Percentiles rank a stretch among this genome's conserved stretches.
Evolutionary conservation across 345 rosid genomes (phyloP).

Genomic region (Erodium maritimum): DNA sequence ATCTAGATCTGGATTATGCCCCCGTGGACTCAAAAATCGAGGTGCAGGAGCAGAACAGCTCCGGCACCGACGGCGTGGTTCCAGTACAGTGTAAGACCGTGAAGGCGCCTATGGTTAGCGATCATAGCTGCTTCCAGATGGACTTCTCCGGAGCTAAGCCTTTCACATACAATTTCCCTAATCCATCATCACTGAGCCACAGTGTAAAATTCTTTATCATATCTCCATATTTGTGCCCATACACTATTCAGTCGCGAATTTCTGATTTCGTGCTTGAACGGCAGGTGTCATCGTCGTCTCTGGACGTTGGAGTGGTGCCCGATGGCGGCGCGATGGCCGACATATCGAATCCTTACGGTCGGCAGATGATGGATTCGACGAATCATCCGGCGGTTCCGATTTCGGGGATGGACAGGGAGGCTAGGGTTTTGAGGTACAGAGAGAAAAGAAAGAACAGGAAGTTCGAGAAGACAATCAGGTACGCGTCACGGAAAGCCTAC

Average conservation of each 20-base stretch:
- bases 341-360: conserved; percentile 41
- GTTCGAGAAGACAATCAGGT: conserved; percentile 94
- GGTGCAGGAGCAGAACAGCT: conserved; percentile 57
- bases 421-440: conserved; percentile 88
- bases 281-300: conserved; percentile 81
- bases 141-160: conserved; percentile 32
- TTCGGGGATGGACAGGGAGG: conserved; percentile 77
- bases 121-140: conserved; percentile 41
- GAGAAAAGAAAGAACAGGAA: conserved; percentile 94
- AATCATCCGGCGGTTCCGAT: conserved; percentile 39
- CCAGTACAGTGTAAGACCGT: conserved; percentile 43
- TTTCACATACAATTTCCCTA: background rate
- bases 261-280: background rate
- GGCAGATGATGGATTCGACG: conserved; percentile 24
- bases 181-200: background rate
- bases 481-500: conserved; percentile 84
- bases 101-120: conserved; percentile 29
- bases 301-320: conserved; percentile 90
- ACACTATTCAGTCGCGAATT: background rate
- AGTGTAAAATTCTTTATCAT: background rate
- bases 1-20: conserved; percentile 59
- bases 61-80: conserved; percentile 81
- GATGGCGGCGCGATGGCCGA: conserved; percentile 60
- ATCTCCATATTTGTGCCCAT: background rate
- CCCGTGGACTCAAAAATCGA: conserved; percentile 54